phyloP scores from a whole-genome alignment of 345 rosid species.

The Eutrema yunnanense region DNA sequence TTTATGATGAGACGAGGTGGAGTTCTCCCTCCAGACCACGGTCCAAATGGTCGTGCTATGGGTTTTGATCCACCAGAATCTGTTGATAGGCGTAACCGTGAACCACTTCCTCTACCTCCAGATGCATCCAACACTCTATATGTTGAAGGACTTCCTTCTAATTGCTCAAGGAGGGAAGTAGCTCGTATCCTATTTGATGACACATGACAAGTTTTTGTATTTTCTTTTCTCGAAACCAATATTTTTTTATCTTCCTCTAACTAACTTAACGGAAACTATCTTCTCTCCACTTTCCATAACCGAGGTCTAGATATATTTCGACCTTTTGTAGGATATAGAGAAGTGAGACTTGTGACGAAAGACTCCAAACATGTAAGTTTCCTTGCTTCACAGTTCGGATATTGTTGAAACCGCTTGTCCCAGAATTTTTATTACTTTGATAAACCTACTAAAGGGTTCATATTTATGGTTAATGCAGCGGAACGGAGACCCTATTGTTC shows the following conservation, averaged over 20 bases:
- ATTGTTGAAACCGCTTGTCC: background rate
- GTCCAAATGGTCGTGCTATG: slow-evolving; percentile 44
- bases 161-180: slow-evolving; percentile 74
- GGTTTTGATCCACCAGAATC: slow-evolving; percentile 40
- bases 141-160: slow-evolving; percentile 87
- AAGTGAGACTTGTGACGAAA: slow-evolving; percentile 81
- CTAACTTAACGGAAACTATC: background rate
- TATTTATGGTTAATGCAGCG: slow-evolving; percentile 45
- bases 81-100: slow-evolving; percentile 47
- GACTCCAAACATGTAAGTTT: slow-evolving; percentile 67
- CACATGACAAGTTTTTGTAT: background rate
- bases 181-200: slow-evolving; percentile 63
- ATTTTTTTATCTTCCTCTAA: slow-evolving; percentile 1
- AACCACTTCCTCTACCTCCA: slow-evolving; percentile 61
- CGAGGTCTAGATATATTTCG: slow-evolving; percentile 67
- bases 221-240: background rate
- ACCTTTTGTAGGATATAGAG: slow-evolving; percentile 88
- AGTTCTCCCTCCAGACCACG: slow-evolving; percentile 33
- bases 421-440: background rate
- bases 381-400: background rate
- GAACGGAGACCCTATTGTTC: slow-evolving; percentile 73
- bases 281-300: slow-evolving; percentile 34
- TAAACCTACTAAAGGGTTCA: background rate
- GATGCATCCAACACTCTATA: slow-evolving; percentile 81
- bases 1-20: slow-evolving; percentile 41